A percentile compares a stretch with the other conserved stretches of the same genome.
phyloP scores from a whole-genome alignment of 441 rosid species.

The Adansonia grandidieri region DNA sequence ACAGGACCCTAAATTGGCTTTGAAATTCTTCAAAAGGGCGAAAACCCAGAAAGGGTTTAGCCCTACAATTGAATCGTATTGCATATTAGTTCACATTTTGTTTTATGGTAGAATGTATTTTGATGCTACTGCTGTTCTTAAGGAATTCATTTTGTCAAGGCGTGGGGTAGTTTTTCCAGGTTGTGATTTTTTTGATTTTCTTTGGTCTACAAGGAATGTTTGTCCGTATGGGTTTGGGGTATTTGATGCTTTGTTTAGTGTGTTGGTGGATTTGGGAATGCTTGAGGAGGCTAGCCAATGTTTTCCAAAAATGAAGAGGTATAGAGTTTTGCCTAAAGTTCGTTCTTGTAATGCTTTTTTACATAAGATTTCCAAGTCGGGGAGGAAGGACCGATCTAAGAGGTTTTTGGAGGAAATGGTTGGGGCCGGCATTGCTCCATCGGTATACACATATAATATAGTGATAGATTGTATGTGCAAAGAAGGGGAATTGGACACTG shows the following conservation, averaged over 20 bases:
- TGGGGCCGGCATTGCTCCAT: constrained; percentile 55
- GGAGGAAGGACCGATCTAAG: constrained; percentile 42
- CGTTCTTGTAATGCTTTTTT: constrained; percentile 73
- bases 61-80: constrained; percentile 50
- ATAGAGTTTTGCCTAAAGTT: constrained; percentile 60
- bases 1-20: constrained; percentile 57
- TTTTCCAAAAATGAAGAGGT: constrained; percentile 61
- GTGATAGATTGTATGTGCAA: constrained; percentile 71
- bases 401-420: constrained; percentile 59
- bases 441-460: constrained; percentile 68
- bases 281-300: constrained; percentile 61
- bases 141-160: constrained; percentile 52
- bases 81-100: constrained; percentile 60
- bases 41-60: constrained; percentile 46
- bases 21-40: constrained; percentile 70
- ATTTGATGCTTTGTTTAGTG: constrained; percentile 77
- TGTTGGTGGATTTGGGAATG: constrained; percentile 65
- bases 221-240: constrained; percentile 68
- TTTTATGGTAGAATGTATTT: constrained; percentile 60
- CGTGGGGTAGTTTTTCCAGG: constrained; percentile 28
- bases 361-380: constrained; percentile 49
- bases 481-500: constrained; percentile 60
- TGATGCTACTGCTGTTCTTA: constrained; percentile 55
- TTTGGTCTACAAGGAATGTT: constrained; percentile 72
- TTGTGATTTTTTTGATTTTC: constrained; percentile 57